Percentiles rank a stretch among this genome's conserved stretches.
phyloP scores from a whole-genome alignment of 148 eudicot genomes.

The Agrostemma githago region DNA sequence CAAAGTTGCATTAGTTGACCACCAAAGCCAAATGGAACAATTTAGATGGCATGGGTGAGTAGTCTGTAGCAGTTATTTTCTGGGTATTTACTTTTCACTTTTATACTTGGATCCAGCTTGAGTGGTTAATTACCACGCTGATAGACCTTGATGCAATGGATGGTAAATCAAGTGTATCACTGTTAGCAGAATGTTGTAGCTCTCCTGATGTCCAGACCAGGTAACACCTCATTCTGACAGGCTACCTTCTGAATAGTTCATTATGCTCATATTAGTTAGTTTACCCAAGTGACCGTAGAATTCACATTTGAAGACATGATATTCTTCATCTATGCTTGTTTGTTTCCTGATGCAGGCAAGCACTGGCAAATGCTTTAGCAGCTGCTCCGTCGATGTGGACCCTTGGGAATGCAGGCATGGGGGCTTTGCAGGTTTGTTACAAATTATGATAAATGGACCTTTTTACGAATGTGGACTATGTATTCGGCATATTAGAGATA shows the following conservation, averaged over 20 bases:
- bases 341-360: conserved; percentile 46
- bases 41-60: background rate
- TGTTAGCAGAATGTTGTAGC: conserved; percentile 82
- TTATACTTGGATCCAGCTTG: conserved; percentile 62
- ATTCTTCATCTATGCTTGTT: background rate
- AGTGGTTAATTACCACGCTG: conserved; percentile 76
- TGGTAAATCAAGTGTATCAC: conserved; percentile 88
- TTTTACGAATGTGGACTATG: background rate
- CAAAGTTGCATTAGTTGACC: background rate
- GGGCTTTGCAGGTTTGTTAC: conserved; percentile 79
- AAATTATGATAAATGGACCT: background rate
- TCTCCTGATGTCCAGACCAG: conserved; percentile 91
- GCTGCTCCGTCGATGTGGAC: conserved; percentile 99
- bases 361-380: conserved; percentile 90
- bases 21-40: background rate
- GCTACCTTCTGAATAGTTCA: background rate
- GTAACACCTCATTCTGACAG: conserved; percentile 27
- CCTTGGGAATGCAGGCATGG: conserved; percentile 99
- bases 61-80: background rate
- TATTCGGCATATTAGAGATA: no score
- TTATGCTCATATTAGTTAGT: background rate
- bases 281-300: background rate
- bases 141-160: conserved; percentile 99
- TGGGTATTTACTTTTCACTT: background rate
- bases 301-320: background rate